Conservation (phyloP, 805 yeast genomes). For the Barnettozyma siamensis region DNA sequence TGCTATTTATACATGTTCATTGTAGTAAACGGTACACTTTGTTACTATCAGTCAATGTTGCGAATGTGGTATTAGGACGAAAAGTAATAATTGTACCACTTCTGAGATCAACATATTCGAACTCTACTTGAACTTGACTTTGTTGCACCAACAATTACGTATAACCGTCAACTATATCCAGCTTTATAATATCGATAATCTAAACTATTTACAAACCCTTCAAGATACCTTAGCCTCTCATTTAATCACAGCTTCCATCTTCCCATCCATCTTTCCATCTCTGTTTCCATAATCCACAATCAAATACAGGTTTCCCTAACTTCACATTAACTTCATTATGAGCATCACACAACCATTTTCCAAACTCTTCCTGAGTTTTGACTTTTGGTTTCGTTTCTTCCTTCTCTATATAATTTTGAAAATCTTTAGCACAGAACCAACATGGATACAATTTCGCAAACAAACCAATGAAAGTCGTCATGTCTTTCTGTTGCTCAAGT, state of each 20-base stretch:
- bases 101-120: too few species aligned
- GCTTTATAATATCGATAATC: too few species aligned
- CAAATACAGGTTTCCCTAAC: constrained; percentile 79
- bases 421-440: constrained; percentile 88
- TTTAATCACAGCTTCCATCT: constrained; percentile 40
- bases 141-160: too few species aligned
- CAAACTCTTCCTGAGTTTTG: constrained; percentile 68
- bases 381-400: constrained; percentile 49
- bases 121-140: too few species aligned
- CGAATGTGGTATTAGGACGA: too few species aligned
- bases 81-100: too few species aligned
- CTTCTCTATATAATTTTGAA: constrained; percentile 50
- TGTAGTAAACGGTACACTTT: too few species aligned
- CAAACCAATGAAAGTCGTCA: constrained; percentile 60
- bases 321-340: constrained; percentile 90
- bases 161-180: too few species aligned
- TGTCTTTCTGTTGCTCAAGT: constrained; percentile 56
- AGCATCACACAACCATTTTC: constrained; percentile 90
- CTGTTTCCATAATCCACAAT: constrained; percentile 84
- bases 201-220: too few species aligned
- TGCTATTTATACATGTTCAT: too few species aligned
- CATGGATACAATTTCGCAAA: constrained; percentile 89
- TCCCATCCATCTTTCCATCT: constrained; percentile 97
- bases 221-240: too few species aligned
- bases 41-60: too few species aligned